A percentile compares a stretch with the other conserved stretches of the same genome.
phyloP scores from a whole-genome alignment of 1,284 basidiomycete species.

The Puccinia novopanici region DNA sequence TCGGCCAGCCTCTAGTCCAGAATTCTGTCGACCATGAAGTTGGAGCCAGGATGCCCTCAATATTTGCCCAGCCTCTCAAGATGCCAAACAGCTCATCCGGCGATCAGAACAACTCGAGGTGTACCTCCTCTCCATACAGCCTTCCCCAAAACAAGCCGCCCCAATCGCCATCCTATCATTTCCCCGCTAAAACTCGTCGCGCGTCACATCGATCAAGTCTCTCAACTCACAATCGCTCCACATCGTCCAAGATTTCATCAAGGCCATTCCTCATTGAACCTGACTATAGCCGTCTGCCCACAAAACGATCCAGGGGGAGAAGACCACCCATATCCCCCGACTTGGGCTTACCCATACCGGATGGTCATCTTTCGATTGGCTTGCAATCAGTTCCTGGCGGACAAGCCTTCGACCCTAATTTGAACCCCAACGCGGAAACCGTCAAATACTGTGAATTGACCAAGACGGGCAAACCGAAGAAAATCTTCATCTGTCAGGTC shows the following conservation, averaged over 20 bases:
- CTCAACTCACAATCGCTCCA: slow-evolving; percentile 17
- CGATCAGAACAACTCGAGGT: slow-evolving; percentile 4
- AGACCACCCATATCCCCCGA: slow-evolving; percentile 53
- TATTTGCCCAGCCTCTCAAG: slow-evolving; percentile 29
- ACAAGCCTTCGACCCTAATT: slow-evolving; percentile 51
- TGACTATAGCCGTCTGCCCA: slow-evolving; percentile 52
- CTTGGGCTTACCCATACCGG: slow-evolving; percentile 50
- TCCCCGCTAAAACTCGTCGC: slow-evolving; percentile 9
- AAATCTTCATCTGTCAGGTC: slow-evolving; percentile 55
- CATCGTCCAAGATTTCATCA: slow-evolving; percentile 21
- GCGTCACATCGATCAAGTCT: slow-evolving; percentile 27
- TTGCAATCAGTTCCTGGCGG: slow-evolving; percentile 51
- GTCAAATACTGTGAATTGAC: slow-evolving; percentile 53
- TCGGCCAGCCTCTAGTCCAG: slow-evolving; percentile 16
- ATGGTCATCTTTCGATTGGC: slow-evolving; percentile 36
- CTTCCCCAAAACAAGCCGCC: slow-evolving; percentile 18
- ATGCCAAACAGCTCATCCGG: slow-evolving; percentile 12
- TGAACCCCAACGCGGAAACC: slow-evolving; percentile 33
- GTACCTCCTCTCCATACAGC: slow-evolving; percentile 13
- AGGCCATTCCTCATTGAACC: slow-evolving; percentile 36
- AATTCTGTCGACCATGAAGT: slow-evolving; percentile 31
- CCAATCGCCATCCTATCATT: slow-evolving; percentile 21
- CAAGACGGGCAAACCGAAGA: slow-evolving; percentile 56
- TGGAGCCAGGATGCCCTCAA: slow-evolving; percentile 31
- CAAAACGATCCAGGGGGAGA: slow-evolving; percentile 56